Conservation (phyloP, 2,329 filamentous ascomycete species). For the Zopfia rhizophila region DNA sequence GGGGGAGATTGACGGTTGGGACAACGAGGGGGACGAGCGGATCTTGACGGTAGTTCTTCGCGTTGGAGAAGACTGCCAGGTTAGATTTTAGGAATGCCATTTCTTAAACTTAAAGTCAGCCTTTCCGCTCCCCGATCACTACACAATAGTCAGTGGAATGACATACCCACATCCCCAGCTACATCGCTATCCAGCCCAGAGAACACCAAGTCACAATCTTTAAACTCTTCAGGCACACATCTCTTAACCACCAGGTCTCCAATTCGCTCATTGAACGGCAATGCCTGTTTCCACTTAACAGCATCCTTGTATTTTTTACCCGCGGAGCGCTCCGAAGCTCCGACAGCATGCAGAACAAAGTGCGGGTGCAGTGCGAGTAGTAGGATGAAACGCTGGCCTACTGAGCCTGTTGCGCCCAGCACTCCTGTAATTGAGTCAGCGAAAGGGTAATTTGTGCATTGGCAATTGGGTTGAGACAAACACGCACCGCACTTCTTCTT, state of each 20-base stretch:
- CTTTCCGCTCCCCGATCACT: conserved; percentile 15
- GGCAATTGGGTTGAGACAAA: conserved; percentile 57
- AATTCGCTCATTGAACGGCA: conserved; percentile 79
- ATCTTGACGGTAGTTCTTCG: conserved; percentile 94
- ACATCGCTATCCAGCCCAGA: conserved; percentile 92
- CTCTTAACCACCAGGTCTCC: conserved; percentile 85
- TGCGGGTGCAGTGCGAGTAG: conserved; percentile 88
- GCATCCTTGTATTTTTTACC: conserved; percentile 96
- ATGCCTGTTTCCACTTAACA: conserved; percentile 92
- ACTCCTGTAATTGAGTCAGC: conserved; percentile 62
- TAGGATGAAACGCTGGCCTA: conserved; percentile 95
- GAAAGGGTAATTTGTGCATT: conserved; percentile 3
- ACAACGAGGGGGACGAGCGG: conserved; percentile 92
- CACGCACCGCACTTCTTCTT: conserved; percentile 64
- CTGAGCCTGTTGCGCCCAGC: conserved; percentile 90
- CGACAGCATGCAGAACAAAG: conserved; percentile 87
- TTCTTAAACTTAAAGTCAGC: conserved; percentile 64
- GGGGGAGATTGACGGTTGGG: conserved; percentile 90
- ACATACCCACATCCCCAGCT: conserved; percentile 86
- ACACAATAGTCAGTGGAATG: conserved; percentile 9
- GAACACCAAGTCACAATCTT: conserved; percentile 92
- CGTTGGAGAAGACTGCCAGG: conserved; percentile 94
- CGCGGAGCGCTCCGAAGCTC: conserved; percentile 87
- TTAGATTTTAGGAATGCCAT: conserved; percentile 90
- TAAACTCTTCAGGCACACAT: conserved; percentile 83